These are phyloP conservation scores for Plenodomus tracheiphilus DNA, from an alignment of 2,329 filamentous ascomycete genomes.

Conservation along the genomic window DNA sequence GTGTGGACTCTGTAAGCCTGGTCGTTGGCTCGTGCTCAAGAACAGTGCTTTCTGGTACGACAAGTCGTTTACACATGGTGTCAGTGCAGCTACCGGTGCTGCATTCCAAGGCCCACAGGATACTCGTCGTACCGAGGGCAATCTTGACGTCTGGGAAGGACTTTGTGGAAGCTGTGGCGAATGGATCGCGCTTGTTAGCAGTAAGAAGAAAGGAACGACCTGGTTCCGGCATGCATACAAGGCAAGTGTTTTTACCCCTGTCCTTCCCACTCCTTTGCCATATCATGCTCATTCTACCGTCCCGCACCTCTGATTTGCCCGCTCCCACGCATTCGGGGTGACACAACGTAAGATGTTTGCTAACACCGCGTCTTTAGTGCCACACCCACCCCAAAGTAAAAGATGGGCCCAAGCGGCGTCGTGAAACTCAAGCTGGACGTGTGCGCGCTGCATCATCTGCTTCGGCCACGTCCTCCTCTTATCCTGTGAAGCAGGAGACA, in stretches of 20 bases:
- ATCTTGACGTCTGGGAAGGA: conserved; percentile 80
- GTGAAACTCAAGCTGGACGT: conserved; percentile 45
- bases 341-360: conserved; percentile 17
- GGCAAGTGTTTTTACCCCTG: conserved; percentile 52
- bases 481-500: conserved; percentile 36
- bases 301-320: conserved; percentile 4
- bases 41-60: conserved; percentile 94
- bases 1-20: conserved; percentile 87
- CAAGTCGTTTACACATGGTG: conserved; percentile 86
- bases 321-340: conserved; percentile 2
- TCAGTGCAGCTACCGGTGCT: conserved; percentile 78
- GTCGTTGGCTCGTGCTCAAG: conserved; percentile 83
- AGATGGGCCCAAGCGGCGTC: conserved; percentile 48
- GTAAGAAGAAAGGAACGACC: conserved; percentile 89
- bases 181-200: conserved; percentile 80
- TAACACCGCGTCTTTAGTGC: conserved; percentile 38
- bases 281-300: conserved; percentile 6
- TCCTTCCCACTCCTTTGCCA: conserved; percentile 9
- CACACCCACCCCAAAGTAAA: conserved; percentile 50
- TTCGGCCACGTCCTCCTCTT: conserved; percentile 39
- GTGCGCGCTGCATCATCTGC: conserved; percentile 42
- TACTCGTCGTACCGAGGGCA: conserved; percentile 75
- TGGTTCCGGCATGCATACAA: conserved; percentile 92
- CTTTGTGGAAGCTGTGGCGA: conserved; percentile 77
- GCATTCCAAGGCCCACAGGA: conserved; percentile 78